phyloP scores from a whole-genome alignment of 306 rosid genomes.

The Ormosia emarginata region DNA sequence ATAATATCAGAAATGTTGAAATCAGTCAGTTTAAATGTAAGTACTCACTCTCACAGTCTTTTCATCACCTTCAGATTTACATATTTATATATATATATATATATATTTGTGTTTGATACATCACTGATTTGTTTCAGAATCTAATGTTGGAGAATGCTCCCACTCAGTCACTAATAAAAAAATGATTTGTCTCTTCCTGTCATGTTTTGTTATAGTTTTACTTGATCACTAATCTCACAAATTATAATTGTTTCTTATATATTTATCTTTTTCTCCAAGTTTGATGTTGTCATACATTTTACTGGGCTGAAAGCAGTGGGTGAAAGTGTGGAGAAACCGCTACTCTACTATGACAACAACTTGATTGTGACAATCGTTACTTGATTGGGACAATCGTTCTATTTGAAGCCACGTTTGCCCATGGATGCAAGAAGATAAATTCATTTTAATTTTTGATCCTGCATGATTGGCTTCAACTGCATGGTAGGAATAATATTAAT shows the following conservation, averaged over 20 bases:
- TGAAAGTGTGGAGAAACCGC: slow-evolving; percentile 82
- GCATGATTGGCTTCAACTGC: too few relatives aligned
- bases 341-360: slow-evolving; percentile 76
- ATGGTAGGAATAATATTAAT: too few relatives aligned
- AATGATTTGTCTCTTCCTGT: background rate
- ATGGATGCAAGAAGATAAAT: slow-evolving; percentile 82
- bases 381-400: slow-evolving; percentile 78
- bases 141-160: slow-evolving; percentile 87
- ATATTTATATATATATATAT: too few relatives aligned
- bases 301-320: too few relatives aligned
- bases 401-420: slow-evolving; percentile 90
- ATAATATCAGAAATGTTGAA: too few relatives aligned
- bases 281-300: slow-evolving; percentile 90
- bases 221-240: background rate
- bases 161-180: slow-evolving; percentile 71
- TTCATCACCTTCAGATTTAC: too few relatives aligned
- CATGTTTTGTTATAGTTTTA: background rate
- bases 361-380: too few relatives aligned
- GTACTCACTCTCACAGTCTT: too few relatives aligned
- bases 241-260: background rate
- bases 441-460: background rate
- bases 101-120: too few relatives aligned
- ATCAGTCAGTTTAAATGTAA: too few relatives aligned
- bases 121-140: too few relatives aligned
- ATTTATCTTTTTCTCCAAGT: slow-evolving; percentile 39